A percentile compares a stretch with the other conserved stretches of the same genome.
These are phyloP conservation scores for Spiromastix sp. DNA, from an alignment of 2,329 filamentous ascomycete species.

Conservation along the genomic window DNA sequence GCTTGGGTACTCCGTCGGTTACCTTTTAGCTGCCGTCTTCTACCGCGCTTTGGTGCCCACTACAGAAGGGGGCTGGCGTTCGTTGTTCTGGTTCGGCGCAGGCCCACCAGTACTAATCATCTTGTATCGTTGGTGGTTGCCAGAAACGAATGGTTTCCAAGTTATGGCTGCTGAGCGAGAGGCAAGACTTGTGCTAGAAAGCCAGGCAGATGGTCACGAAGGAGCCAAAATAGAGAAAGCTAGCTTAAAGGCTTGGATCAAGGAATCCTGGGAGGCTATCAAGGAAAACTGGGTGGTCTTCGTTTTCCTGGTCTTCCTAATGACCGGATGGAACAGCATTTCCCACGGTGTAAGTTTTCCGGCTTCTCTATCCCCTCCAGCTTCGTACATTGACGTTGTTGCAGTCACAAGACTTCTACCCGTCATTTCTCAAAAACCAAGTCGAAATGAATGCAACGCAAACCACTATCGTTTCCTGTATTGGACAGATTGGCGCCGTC, in stretches of 20 bases:
- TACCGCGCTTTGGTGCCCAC: constrained; percentile 48
- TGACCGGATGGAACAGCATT: constrained; percentile 75
- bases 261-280: constrained; percentile 4
- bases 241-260: constrained; percentile 3
- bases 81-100: constrained; percentile 82
- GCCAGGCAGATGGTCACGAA: background rate
- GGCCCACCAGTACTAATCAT: constrained; percentile 73
- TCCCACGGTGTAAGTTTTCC: constrained; percentile 70
- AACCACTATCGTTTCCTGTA: constrained; percentile 61
- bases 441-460: constrained; percentile 45
- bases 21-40: constrained; percentile 51
- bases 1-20: constrained; percentile 55
- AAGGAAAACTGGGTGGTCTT: constrained; percentile 39
- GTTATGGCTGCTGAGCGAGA: constrained; percentile 24
- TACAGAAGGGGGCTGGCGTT: constrained; percentile 74
- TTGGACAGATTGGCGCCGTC: constrained; percentile 62
- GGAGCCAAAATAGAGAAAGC: too few species aligned
- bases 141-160: constrained; percentile 67
- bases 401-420: constrained; percentile 55
- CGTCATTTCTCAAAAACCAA: constrained; percentile 49
- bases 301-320: constrained; percentile 71
- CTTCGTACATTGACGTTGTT: too few species aligned
- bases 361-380: too few species aligned
- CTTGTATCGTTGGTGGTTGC: constrained; percentile 62
- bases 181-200: too few species aligned